Evolutionary conservation across 352 stramenopile genomes (phyloP).

Genomic region (Globisporangium acanthophoron): DNA sequence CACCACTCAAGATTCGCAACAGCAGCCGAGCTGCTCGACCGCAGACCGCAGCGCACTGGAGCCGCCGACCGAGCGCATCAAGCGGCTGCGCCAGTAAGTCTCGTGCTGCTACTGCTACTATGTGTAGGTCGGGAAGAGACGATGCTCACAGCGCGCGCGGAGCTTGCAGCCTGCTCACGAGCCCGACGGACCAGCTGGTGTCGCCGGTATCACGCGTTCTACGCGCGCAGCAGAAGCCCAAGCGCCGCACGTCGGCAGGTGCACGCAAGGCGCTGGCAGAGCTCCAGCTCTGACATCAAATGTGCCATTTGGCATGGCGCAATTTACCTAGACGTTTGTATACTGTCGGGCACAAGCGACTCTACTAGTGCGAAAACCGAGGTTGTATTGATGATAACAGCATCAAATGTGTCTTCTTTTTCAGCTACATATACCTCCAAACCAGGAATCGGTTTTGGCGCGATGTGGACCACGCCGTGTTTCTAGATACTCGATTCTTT

Average conservation of each 20-base stretch:
- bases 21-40: background rate
- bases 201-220: conserved; percentile 54
- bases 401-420: too few relatives aligned
- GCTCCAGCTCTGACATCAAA: background rate
- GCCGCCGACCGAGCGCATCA: conserved; percentile 4
- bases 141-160: background rate
- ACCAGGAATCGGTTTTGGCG: background rate
- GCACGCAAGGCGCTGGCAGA: conserved; percentile 5
- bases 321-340: too few relatives aligned
- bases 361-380: background rate
- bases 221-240: conserved; percentile 20
- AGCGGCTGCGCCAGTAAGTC: conserved; percentile 12
- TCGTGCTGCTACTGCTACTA: background rate
- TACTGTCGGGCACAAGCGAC: too few relatives aligned
- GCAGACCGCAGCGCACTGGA: background rate
- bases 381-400: background rate
- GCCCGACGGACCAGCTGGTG: conserved; percentile 62
- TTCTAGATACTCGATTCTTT: background rate
- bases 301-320: background rate
- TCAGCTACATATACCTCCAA: too few relatives aligned
- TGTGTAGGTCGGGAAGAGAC: background rate
- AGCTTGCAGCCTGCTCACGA: conserved; percentile 38
- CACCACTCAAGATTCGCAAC: background rate
- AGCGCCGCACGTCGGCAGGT: conserved; percentile 6
- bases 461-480: too few relatives aligned